These are phyloP conservation scores for Aspergillus sp. DNA, from an alignment of 2,329 filamentous ascomycete species.

Conservation along the genomic window DNA sequence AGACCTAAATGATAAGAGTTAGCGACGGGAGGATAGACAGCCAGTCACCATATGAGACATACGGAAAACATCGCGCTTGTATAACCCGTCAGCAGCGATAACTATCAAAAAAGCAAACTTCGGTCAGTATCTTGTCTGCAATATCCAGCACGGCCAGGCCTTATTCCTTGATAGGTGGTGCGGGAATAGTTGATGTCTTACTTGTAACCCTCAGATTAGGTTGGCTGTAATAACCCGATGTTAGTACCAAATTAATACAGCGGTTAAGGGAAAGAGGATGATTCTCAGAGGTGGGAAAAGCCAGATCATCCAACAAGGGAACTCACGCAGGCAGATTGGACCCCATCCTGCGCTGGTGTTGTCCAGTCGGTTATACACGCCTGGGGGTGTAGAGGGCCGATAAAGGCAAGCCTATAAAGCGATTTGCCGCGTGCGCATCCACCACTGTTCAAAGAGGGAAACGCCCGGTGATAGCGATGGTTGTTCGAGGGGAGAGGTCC, in stretches of 20 bases:
- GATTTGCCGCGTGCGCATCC: conserved; percentile 36
- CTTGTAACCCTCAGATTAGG: conserved; percentile 92
- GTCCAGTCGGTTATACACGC: conserved; percentile 28
- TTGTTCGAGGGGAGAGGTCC: conserved; percentile 1
- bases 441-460: conserved; percentile 23
- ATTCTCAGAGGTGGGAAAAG: background rate
- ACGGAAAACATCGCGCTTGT: conserved; percentile 99
- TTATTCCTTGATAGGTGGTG: background rate
- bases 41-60: conserved; percentile 46
- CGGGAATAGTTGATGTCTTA: conserved; percentile 46
- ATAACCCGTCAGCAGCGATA: conserved; percentile 96
- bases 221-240: conserved; percentile 53
- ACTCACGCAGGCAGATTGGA: conserved; percentile 65
- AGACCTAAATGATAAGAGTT: conserved; percentile 64
- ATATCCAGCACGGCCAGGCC: background rate
- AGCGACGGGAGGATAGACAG: conserved; percentile 9
- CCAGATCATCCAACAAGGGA: conserved; percentile 9
- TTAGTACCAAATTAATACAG: conserved; percentile 19
- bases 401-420: conserved; percentile 35
- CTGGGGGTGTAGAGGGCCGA: conserved; percentile 32
- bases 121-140: conserved; percentile 22
- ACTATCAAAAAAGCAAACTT: conserved; percentile 58
- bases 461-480: conserved; percentile 14
- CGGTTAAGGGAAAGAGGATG: background rate
- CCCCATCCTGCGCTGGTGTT: conserved; percentile 48